phyloP scores from a whole-genome alignment of 2,329 filamentous ascomycete species.

The Penicillium sumatraense region DNA sequence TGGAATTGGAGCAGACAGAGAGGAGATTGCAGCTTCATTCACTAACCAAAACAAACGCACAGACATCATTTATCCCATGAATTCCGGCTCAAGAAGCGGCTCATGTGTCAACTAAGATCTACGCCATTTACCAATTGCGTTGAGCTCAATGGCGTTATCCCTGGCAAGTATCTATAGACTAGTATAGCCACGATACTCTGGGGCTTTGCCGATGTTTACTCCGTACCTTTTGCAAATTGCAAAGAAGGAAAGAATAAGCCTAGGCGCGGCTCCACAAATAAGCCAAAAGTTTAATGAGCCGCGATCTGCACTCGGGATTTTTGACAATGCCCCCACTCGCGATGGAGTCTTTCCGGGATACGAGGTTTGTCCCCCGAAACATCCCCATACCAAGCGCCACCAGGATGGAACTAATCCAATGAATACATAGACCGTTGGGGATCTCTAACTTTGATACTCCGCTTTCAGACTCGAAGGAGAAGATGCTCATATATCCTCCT shows the following conservation, averaged over 20 bases:
- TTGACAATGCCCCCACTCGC: slow-evolving; percentile 11
- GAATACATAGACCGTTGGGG: background rate
- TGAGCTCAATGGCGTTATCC: no score
- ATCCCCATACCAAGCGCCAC: background rate
- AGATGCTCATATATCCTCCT: background rate
- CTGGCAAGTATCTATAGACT: background rate
- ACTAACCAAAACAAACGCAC: background rate
- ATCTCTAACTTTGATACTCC: background rate
- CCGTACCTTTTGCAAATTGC: background rate
- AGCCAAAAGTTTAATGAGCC: slow-evolving; percentile 5
- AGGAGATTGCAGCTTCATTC: background rate
- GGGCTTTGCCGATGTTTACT: background rate
- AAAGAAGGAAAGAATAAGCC: background rate
- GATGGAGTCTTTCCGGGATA: background rate
- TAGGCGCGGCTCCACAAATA: slow-evolving; percentile 8
- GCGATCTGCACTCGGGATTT: slow-evolving; percentile 14
- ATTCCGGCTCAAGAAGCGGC: background rate
- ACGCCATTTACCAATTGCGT: slow-evolving; percentile 3
- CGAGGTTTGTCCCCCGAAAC: background rate
- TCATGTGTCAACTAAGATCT: slow-evolving; percentile 14
- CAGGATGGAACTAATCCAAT: background rate
- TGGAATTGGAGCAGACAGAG: background rate
- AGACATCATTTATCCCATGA: background rate
- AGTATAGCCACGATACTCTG: no score
- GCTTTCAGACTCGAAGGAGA: background rate